Conservation (phyloP, 2,329 filamentous ascomycete genomes). For the Rhytidhysteron rufulum region DNA sequence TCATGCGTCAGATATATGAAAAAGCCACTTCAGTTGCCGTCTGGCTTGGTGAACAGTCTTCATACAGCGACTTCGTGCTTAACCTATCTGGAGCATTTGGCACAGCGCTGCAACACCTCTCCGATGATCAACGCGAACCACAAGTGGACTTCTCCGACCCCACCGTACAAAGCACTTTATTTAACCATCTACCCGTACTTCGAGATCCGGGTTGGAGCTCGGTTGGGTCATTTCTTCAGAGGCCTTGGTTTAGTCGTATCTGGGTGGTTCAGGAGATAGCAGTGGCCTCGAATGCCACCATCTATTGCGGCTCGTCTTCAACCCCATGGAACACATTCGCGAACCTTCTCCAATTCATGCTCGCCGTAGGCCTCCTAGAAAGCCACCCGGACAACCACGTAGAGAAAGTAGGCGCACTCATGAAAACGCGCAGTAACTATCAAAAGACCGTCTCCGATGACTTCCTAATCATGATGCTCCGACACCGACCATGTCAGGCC, state of each 20-base stretch:
- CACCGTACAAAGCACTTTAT: not conserved
- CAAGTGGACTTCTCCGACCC: not conserved
- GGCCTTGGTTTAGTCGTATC: slow-evolving; percentile 2
- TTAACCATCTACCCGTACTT: not conserved
- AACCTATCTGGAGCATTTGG: slow-evolving; percentile 1
- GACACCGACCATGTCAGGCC: slow-evolving; percentile 1
- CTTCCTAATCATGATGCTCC: slow-evolving; percentile 2
- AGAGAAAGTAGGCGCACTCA: slow-evolving; percentile 2
- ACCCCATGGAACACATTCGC: slow-evolving; percentile 2
- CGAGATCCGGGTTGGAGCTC: slow-evolving; percentile 2
- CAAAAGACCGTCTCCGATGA: not conserved
- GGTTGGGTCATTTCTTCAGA: slow-evolving; percentile 2
- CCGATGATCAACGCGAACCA: not conserved
- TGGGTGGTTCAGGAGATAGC: slow-evolving; percentile 3
- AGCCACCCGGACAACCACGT: slow-evolving; percentile 3
- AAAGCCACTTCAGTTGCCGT: slow-evolving; percentile 1
- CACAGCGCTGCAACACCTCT: not conserved
- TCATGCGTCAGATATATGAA: slow-evolving; percentile 4
- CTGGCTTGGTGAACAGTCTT: slow-evolving; percentile 2
- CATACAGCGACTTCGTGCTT: slow-evolving; percentile 3
- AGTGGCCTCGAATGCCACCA: slow-evolving; percentile 1
- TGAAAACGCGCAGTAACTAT: slow-evolving; percentile 3
- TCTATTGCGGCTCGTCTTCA: slow-evolving; percentile 1
- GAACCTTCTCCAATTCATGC: slow-evolving; percentile 2
- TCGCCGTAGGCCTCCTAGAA: slow-evolving; percentile 1